Base-by-base conservation (phyloP, 1,284 basidiomycete species). In the Cryptococcus sp. region DNA sequence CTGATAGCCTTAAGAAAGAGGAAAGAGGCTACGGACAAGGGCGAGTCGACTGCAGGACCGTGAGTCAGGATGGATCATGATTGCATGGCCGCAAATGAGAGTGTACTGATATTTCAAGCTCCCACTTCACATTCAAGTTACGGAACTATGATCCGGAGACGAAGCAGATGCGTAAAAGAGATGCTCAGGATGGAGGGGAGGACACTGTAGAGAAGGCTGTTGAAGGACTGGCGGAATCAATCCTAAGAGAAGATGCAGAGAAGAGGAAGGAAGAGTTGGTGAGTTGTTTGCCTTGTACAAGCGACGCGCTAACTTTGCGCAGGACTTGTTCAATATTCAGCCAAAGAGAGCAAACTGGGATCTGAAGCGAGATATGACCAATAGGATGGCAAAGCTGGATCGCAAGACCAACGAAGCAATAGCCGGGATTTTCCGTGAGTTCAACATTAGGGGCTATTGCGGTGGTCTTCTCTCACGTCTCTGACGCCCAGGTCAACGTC, bases 311-410 rank as follows among this genome's bases (percentile, higher is more conserved):
- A 19, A 14, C 23, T 44, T 43, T n/a, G 36, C 45, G 7, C 69
- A 96, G 91, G 91, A 98, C 67, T 80, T 98, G 23, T 88, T 91
- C 70, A 98, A 96, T 69, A 97, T 98, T 60, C 93, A 93, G 23
- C 94, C 94, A 1, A 94, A 93, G 79, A 82, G 91, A 46, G 84
- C 88, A 10, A 98, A 98, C 73, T 98, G 94, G 93, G 94, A 98
- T 74, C 78, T 98, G 59, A 97, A 94, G 73, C 84, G 93, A 45
- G 91, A 97, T 67, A 85, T 93, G 76, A 88, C 91, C 52, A 90
- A 87, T 76, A 88, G 93, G 66, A 79, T 94, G 48, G 81, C 83
- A 11, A 93, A 86, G 70, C 78, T 98, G n/a, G 90, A 96, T 67
- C 79, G 88, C 56, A 84, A 84, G 72, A 96, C 91, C 1, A 88